Conservation (phyloP, 2,329 filamentous ascomycete genomes). For the Colletotrichum gloeosporioides region DNA sequence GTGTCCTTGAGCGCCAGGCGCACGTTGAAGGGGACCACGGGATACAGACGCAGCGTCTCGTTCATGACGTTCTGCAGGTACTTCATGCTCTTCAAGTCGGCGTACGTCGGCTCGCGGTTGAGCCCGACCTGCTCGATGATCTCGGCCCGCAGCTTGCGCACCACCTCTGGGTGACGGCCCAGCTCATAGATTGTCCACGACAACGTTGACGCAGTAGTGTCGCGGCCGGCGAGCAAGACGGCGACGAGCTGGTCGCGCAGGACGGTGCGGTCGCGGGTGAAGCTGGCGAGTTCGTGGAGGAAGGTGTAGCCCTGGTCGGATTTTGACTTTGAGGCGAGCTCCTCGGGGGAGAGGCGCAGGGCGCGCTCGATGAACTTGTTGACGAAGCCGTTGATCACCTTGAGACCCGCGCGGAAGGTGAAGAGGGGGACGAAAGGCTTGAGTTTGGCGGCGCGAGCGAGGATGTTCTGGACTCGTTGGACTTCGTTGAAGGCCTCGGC, state of each 20-base stretch:
- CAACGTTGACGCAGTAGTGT: conserved; percentile 84
- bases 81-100: conserved; percentile 85
- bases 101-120: conserved; percentile 70
- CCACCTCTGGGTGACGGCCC: conserved; percentile 69
- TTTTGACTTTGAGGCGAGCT: conserved; percentile 77
- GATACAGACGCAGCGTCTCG: conserved; percentile 80
- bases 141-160: conserved; percentile 74
- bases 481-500: conserved; percentile 84
- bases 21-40: conserved; percentile 80
- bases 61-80: conserved; percentile 78
- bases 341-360: conserved; percentile 70
- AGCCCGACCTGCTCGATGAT: conserved; percentile 72
- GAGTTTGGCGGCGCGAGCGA: conserved; percentile 70
- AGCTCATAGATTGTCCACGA: conserved; percentile 87
- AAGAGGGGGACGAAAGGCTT: conserved; percentile 66
- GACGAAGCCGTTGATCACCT: conserved; percentile 77
- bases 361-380: conserved; percentile 79
- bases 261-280: conserved; percentile 74
- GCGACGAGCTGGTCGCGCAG: conserved; percentile 86
- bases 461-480: conserved; percentile 73
- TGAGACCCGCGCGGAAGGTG: conserved; percentile 68
- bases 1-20: conserved; percentile 76
- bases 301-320: conserved; percentile 80
- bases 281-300: conserved; percentile 81
- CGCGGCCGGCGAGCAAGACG: conserved; percentile 82